These are phyloP conservation scores for Cotoneaster glaucophyllus DNA, from an alignment of 306 rosid genomes.

Conservation along the genomic window DNA sequence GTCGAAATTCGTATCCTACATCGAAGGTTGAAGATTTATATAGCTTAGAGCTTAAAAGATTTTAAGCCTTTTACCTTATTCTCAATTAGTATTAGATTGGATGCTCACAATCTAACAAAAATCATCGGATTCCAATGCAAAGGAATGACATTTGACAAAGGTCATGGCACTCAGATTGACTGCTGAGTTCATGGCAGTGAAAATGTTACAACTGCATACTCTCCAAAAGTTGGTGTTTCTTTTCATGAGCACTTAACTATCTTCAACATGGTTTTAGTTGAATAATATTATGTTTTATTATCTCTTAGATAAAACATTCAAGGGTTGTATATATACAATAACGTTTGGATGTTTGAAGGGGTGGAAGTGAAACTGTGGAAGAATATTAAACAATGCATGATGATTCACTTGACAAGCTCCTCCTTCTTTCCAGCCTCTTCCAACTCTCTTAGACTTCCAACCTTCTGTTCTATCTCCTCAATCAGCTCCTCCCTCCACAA, in stretches of 20 bases:
- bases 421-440: slow-evolving; percentile 72
- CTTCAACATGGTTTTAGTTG: background rate
- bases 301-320: background rate
- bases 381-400: background rate
- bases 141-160: background rate
- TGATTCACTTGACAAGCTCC: slow-evolving; percentile 21
- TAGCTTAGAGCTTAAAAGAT: background rate
- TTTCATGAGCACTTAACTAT: background rate
- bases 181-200: background rate
- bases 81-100: background rate
- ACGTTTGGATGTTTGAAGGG: background rate
- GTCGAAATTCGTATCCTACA: background rate
- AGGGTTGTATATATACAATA: background rate
- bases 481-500: slow-evolving; percentile 77
- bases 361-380: background rate
- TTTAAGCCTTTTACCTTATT: too few relatives aligned
- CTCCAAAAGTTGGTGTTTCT: background rate
- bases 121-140: background rate
- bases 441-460: slow-evolving; percentile 68
- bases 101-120: background rate
- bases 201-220: background rate
- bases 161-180: background rate
- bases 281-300: background rate
- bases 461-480: slow-evolving; percentile 85
- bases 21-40: background rate